Evolutionary conservation across 163 green algal species (phyloP).

Genomic region (Smithsoniella earleae): DNA sequence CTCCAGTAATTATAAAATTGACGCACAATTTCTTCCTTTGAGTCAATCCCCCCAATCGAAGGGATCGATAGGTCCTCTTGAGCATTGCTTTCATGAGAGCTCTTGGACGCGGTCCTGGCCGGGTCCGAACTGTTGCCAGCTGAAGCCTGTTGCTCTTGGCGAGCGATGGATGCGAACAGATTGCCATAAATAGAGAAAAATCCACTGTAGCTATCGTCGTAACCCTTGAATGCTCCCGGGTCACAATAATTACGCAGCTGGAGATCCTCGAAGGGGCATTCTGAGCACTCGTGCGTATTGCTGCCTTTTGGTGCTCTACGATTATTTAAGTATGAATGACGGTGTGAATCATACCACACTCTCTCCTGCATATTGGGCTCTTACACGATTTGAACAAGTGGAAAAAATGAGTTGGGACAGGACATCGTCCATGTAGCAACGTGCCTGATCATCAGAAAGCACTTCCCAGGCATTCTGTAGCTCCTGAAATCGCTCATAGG

Average conservation of each 20-base stretch:
- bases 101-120: neutral
- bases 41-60: too few species aligned
- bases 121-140: neutral
- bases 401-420: too few species aligned
- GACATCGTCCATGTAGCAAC: too few species aligned
- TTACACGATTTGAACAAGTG: neutral
- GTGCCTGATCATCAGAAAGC: slow-evolving; percentile 16
- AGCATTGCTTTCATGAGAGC: neutral
- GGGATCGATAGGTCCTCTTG: too few species aligned
- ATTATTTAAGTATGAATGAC: neutral
- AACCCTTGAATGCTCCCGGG: neutral
- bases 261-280: too few species aligned
- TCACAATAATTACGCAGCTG: too few species aligned
- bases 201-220: neutral
- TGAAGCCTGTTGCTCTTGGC: neutral
- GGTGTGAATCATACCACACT: slow-evolving; percentile 13
- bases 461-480: slow-evolving; percentile 13
- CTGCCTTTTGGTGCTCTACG: too few species aligned
- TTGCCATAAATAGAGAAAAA: slow-evolving; percentile 12
- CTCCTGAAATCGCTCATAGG: slow-evolving; percentile 16
- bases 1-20: slow-evolving; percentile 19
- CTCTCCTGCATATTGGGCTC: neutral
- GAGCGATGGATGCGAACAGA: neutral
- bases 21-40: neutral
- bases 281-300: too few species aligned